Evolutionary conservation across 139 green algal species (phyloP).

Genomic region (Chara braunii): DNA sequence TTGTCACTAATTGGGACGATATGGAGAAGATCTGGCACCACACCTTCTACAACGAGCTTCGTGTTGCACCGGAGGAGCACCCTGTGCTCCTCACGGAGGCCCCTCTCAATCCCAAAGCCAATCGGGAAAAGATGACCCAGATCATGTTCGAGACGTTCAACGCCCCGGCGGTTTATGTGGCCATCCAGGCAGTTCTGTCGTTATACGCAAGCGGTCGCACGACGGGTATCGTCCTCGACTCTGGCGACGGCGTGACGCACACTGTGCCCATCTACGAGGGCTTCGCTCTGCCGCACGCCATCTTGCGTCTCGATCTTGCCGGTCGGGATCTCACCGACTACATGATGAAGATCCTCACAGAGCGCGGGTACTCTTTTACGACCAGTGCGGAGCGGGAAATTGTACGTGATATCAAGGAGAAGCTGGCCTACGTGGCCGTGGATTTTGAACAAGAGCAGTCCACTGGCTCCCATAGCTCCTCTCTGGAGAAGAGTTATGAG

Average conservation of each 20-base stretch:
- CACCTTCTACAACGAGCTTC: conserved; percentile 56
- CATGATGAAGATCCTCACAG: conserved; percentile 45
- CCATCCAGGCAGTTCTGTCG: conserved; percentile 46
- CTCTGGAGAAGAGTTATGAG: conserved; percentile 83
- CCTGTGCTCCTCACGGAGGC: conserved; percentile 48
- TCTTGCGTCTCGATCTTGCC: conserved; percentile 47
- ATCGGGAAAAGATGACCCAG: conserved; percentile 52
- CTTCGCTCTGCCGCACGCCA: conserved; percentile 46
- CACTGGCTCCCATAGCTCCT: conserved; percentile 62
- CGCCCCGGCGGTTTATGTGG: conserved; percentile 46
- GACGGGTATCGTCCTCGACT: conserved; percentile 51
- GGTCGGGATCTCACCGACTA: conserved; percentile 48
- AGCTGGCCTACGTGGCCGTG: conserved; percentile 49
- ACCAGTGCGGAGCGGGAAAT: conserved; percentile 49
- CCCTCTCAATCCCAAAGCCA: conserved; percentile 49
- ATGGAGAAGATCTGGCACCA: conserved; percentile 58
- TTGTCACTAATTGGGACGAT: conserved; percentile 54
- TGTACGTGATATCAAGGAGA: conserved; percentile 52
- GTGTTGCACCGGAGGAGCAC: conserved; percentile 50
- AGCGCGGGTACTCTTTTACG: conserved; percentile 49
- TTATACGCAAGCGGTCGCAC: conserved; percentile 47
- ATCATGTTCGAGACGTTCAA: conserved; percentile 61
- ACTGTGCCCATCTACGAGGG: conserved; percentile 52
- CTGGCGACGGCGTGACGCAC: conserved; percentile 48
- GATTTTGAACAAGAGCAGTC: conserved; percentile 89